Evolutionary conservation across 768 basidiomycete genomes (phyloP), one percentile per base, ranked within the genome.

Genomic region (Termitomyces sp.): DNA sequence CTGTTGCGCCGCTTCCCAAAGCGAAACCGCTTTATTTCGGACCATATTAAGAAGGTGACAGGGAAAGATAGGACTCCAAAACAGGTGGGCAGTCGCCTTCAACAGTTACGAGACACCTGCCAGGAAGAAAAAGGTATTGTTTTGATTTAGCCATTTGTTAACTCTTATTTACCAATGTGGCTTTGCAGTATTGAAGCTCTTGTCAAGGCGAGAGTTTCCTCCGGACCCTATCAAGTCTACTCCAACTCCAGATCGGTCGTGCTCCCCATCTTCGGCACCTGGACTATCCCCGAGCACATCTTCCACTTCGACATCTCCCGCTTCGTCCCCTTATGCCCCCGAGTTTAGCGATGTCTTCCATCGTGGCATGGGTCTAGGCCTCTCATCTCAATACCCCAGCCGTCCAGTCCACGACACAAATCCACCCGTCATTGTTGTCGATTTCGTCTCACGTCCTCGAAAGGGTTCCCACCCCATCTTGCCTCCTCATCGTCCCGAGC

Each of bases 51-150:
- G 64, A 67, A 71, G 19, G 69, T 68, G 21, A 87, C 86, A 3
- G 82, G 83, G 7, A 75, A 78, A 61, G 69, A 70, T 25, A 75
- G 86, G 61, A 84, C 86, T 14, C 73, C 85, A 21, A 87, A 87
- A 67, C 85, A 87, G 67, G 85, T 88, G 49, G 85, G 86, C 34
- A 85, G 83, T 64, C 79, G 86, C 44, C 73, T 88, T 42, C 86
- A 88, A 63, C 85, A 87, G 61, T 73, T 88, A 45, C 73, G 84
- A 59, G 85, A 88, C 64, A 84, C 83, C 3, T 75, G 80, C 61
- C 72, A 75, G 45, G 83, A 85, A 57, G 74, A 76, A 59, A 68
- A 77, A 59, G 75, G 86, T 88, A 58, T 68, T 81, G 76, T 35
- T 45, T 52, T 12, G 5, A 41, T 47, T 21, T 28, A 28, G 35